Conservation (phyloP, 2,329 filamentous ascomycete species). For the Beauveria sp. region DNA sequence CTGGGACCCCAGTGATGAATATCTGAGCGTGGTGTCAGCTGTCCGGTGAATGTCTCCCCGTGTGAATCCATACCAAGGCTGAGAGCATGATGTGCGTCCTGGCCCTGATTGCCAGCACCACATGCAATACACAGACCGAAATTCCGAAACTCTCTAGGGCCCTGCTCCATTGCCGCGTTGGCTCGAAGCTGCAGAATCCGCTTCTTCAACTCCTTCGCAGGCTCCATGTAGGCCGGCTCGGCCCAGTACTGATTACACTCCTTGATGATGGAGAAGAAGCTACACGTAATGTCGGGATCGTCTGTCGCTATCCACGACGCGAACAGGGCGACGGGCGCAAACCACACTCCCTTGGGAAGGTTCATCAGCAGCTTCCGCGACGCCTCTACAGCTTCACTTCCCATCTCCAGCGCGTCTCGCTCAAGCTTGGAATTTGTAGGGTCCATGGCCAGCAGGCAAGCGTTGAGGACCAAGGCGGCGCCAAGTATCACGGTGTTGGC, state of each 20-base stretch:
- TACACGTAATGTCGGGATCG: not conserved
- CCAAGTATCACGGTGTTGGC: no score
- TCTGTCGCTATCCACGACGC: not conserved
- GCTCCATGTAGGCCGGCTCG: not conserved
- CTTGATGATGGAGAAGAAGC: not conserved
- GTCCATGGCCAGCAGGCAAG: no score
- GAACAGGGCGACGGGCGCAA: no score
- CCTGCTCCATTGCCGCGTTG: not conserved
- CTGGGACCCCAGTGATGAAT: not conserved
- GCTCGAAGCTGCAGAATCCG: not conserved
- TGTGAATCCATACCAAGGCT: not conserved
- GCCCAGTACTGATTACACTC: not conserved
- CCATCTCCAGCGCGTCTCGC: no score
- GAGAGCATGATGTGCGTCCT: not conserved
- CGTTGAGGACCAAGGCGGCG: no score
- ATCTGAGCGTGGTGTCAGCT: not conserved
- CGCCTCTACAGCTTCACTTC: no score
- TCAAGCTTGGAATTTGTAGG: no score
- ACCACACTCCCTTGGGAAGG: no score
- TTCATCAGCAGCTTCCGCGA: no score
- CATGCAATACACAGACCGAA: not conserved
- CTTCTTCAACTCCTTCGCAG: not conserved
- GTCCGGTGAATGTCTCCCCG: not conserved
- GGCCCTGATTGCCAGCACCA: not conserved
- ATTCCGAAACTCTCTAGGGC: not conserved